Conservation (phyloP, 176 grass and related monocot species). For the Echinochloa phyllopogon region DNA sequence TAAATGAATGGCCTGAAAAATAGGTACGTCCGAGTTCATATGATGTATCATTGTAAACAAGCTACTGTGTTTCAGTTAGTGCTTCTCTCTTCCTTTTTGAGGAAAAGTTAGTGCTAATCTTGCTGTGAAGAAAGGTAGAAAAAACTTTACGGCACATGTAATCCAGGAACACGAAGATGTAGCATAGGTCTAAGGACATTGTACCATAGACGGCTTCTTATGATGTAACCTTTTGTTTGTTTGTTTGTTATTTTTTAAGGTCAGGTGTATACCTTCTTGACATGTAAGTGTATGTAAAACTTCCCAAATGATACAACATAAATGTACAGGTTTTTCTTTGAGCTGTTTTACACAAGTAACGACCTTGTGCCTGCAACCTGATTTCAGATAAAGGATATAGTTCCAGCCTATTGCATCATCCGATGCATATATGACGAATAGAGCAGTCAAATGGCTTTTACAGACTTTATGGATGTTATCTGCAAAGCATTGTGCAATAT, state of each 20-base stretch:
- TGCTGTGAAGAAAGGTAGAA: background rate
- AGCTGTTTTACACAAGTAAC: too few species aligned
- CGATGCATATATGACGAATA: background rate
- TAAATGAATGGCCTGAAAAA: background rate
- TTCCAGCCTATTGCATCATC: background rate
- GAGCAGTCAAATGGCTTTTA: background rate
- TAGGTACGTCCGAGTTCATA: background rate
- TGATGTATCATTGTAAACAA: conserved; percentile 21
- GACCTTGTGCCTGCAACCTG: background rate
- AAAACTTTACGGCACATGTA: conserved; percentile 10
- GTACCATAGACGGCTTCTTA: background rate
- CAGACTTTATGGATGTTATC: background rate
- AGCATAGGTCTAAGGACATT: background rate
- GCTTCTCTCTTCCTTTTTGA: background rate
- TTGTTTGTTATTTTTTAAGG: background rate
- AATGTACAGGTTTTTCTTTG: too few species aligned
- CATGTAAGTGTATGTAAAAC: background rate
- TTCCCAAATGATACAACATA: too few species aligned
- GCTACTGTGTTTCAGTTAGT: background rate
- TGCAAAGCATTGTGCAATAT: background rate
- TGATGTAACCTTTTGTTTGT: background rate
- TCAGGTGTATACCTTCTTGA: background rate
- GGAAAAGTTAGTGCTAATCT: background rate
- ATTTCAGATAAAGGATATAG: background rate
- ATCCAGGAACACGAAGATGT: background rate